These are phyloP conservation scores for Neocucurbitaria cava DNA, from an alignment of 2,329 filamentous ascomycete genomes.

Conservation along the genomic window DNA sequence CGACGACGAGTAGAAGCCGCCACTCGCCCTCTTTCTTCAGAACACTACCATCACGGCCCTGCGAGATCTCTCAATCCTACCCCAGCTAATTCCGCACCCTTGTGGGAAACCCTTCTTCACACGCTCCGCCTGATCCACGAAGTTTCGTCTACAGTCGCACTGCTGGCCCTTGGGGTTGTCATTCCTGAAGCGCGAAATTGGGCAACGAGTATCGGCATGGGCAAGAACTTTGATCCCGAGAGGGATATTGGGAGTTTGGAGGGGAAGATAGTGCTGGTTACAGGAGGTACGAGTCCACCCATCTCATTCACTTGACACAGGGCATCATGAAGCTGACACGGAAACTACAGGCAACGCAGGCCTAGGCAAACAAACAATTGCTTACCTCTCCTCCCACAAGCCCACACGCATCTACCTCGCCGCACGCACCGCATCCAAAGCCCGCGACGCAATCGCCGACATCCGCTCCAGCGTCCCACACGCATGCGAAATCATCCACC, in stretches of 20 bases:
- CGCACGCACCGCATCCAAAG: conserved; percentile 53
- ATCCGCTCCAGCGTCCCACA: conserved; percentile 46
- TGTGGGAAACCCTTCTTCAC: not conserved
- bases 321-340: conserved; percentile 1
- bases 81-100: not conserved
- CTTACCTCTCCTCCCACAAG: conserved; percentile 53
- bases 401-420: conserved; percentile 57
- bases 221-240: conserved; percentile 35
- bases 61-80: not conserved
- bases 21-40: not conserved
- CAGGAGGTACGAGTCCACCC: conserved; percentile 37
- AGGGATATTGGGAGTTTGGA: conserved; percentile 31
- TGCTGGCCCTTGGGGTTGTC: conserved; percentile 15
- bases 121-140: conserved; percentile 8
- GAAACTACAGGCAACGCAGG: conserved; percentile 52
- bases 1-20: conserved; percentile 1
- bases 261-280: conserved; percentile 46
- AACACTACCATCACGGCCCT: not conserved
- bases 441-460: conserved; percentile 49
- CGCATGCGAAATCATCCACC: conserved; percentile 45
- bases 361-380: conserved; percentile 55
- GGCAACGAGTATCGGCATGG: conserved; percentile 17
- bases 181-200: conserved; percentile 9
- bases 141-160: not conserved
- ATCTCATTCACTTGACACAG: not conserved